Base-by-base conservation (phyloP, 371 early-diverging fungal genomes). In the Mortierella sp. region DNA sequence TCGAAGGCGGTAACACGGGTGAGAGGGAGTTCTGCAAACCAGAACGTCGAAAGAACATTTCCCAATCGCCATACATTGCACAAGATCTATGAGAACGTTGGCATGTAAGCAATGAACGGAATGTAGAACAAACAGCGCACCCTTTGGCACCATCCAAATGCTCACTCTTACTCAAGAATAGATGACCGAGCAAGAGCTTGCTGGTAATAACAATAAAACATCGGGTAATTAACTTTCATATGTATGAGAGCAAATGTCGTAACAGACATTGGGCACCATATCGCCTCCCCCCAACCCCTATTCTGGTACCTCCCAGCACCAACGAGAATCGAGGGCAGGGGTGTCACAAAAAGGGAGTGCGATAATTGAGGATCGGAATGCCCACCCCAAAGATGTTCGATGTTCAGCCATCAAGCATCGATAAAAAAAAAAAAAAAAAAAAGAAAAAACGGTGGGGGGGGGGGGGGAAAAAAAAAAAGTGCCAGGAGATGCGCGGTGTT, bases 181-280 rank as follows among this genome's bases (percentile, higher is more conserved):
- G 47, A 34, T 43, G 31, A 48, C 7, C 43, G 41, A 51, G 45
- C 37, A 51, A 17, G 37, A 45, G 9, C 17, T 5, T 25, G 45
- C 37, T 14, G 52, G 27, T 31, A 54, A 29, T 22, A 43, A 60
- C 39, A 43, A 60, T 60, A 52, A 25, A 52, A 41, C 41, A 41
- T 41, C 45, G 28, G 34, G 57, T 61, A 68, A 68, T 68, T 68
- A 68, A 68, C 68, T 53, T 53, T 68, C 28, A 34, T 24, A 50
- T 68, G 68, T 52, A 47, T 57, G 57, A 57, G 68, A 68, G 68
- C 68, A 56, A 37, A 47, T 39, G 46, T 46, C 4, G 21, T 28
- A 13, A 14, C 3, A 16, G 3, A 27, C 14, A 14, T 31, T 29
- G 14, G 27, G 27, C 43, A 27, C 19, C 31, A 2, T 43, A 17